Percentiles rank a stretch among this genome's conserved stretches.
Evolutionary conservation across 352 stramenopile species (phyloP).

Genomic region (Pythium graminicola): DNA sequence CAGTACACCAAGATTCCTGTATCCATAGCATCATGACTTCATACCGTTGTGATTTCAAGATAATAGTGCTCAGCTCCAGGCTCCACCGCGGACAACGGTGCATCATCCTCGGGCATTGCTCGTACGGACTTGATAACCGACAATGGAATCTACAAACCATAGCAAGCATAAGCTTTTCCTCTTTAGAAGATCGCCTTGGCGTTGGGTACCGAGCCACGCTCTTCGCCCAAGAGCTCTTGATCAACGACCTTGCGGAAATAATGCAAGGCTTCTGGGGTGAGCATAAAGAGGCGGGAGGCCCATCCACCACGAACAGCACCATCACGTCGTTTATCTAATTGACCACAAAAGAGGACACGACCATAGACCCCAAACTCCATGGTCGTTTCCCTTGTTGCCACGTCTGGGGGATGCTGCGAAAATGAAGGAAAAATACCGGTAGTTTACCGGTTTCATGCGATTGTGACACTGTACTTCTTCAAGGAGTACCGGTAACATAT

Average conservation of each 20-base stretch:
- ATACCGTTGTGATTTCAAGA: constrained; percentile 72
- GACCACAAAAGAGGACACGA: constrained; percentile 65
- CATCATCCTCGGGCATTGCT: constrained; percentile 73
- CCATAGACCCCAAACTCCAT: constrained; percentile 71
- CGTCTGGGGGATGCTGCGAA: neutral
- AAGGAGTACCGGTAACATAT: constrained; percentile 17
- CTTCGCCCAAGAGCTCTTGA: constrained; percentile 68
- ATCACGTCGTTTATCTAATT: constrained; percentile 71
- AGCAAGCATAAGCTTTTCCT: neutral
- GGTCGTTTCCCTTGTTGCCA: neutral
- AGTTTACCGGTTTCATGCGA: constrained; percentile 2
- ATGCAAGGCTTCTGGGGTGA: constrained; percentile 68
- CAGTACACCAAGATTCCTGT: neutral
- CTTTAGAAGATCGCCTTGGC: neutral
- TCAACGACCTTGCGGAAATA: constrained; percentile 77
- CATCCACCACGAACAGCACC: constrained; percentile 64
- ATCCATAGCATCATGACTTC: neutral
- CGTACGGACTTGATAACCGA: constrained; percentile 57
- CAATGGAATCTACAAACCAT: constrained; percentile 38
- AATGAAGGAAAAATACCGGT: constrained; percentile 10
- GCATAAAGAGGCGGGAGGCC: constrained; percentile 73
- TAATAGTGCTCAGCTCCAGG: constrained; percentile 68
- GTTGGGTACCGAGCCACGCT: constrained; percentile 66
- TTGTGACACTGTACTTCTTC: constrained; percentile 20
- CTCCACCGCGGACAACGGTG: constrained; percentile 42